Base-by-base conservation (phyloP, 2,329 filamentous ascomycete genomes). In the Coniella vitis region DNA sequence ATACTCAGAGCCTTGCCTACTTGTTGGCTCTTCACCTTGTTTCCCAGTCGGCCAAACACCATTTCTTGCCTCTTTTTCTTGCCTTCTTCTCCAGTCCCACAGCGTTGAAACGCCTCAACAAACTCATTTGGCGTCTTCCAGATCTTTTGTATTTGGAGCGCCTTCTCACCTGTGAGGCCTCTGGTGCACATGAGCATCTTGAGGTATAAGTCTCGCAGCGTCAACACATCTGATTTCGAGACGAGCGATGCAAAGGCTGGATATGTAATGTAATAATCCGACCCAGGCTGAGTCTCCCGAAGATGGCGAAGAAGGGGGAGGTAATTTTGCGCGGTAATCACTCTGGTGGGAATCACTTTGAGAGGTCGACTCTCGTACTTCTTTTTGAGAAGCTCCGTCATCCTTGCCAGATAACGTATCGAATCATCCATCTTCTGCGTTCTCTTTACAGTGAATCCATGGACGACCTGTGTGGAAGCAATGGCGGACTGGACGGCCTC, bases 131-230 rank as follows among this genome's bases (percentile, higher is more conserved):
- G 87, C 2, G 87, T 91, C 55, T 75, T 79, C 85, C 87, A 93
- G n/a, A 74, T 69, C 56, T 80, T 82, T 60, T 91, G 87, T 12
- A 93, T 88, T 65, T 88, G 86, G 4, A 90, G 65, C 0, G 87
- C 87, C 58, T 86, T 87, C 57, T 90, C 86, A 3, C 84, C 85
- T 1, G 84, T 87, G 12, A 93, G 72, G 1, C 86, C 85, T 47
- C 77, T 77, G 2, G 79, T 87, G 54, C 84, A 88, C 86, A 93
- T 90, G 41, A 93, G 74, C 86, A 93, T 91, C 65, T 90, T 90
- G 21, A 93, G 68, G 57, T 80, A 91, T 0, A 90, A 65, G 57
- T 93, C 87, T 48, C 85, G 73, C 9, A 91, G 68, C 0, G 86
- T 87, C 57, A 89, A 77, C 51, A 77, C 77, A 45, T 87, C 84